Evolutionary conservation across 2,329 filamentous ascomycete genomes (phyloP).

Genomic region (Ilyonectria sp.): DNA sequence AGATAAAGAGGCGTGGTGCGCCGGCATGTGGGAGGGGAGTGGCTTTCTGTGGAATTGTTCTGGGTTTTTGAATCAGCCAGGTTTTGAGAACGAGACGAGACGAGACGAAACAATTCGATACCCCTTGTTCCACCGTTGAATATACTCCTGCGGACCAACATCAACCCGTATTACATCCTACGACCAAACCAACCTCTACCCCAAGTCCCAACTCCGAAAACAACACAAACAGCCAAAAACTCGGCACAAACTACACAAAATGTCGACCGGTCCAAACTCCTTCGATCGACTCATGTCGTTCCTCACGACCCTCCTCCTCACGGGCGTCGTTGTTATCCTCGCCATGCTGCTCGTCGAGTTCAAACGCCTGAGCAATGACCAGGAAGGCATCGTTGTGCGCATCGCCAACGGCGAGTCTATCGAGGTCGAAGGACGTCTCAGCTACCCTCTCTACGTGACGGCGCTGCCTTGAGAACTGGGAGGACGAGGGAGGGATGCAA

Average conservation of each 20-base stretch:
- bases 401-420: not conserved
- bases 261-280: slow-evolving; percentile 1
- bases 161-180: not conserved
- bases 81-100: not conserved
- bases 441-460: slow-evolving; percentile 7
- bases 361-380: slow-evolving; percentile 27
- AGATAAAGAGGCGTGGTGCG: not conserved
- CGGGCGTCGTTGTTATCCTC: slow-evolving; percentile 29
- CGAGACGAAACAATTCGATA: not conserved
- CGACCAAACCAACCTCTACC: not conserved
- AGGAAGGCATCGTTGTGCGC: slow-evolving; percentile 24
- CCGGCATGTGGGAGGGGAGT: not conserved
- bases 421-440: slow-evolving; percentile 10
- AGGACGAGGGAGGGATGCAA: not conserved
- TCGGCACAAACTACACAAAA: not conserved
- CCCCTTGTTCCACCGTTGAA: not conserved
- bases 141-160: not conserved
- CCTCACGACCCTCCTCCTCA: slow-evolving; percentile 23
- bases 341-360: slow-evolving; percentile 36
- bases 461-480: not conserved
- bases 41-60: not conserved
- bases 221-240: not conserved
- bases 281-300: slow-evolving; percentile 18
- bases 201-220: not conserved
- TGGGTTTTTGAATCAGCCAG: not conserved